phyloP scores from a whole-genome alignment of 805 yeast species.

The Barnettozyma populi region DNA sequence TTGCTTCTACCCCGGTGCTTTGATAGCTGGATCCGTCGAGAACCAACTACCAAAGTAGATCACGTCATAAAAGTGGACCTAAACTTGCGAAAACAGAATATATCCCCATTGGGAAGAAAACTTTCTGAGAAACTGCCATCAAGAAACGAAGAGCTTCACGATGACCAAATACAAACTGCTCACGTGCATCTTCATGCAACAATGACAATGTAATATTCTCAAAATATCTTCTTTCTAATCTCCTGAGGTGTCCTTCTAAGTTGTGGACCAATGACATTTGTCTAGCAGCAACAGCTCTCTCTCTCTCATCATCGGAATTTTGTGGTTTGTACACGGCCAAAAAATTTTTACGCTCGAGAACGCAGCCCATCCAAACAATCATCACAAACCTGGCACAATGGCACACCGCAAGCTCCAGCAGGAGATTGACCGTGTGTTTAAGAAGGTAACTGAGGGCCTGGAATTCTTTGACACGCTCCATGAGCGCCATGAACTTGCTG shows the following conservation, averaged over 20 bases:
- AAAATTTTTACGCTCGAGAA: neutral
- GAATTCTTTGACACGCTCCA: constrained; percentile 78
- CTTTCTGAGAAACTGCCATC: no score
- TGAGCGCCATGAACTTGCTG: constrained; percentile 72
- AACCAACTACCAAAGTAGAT: no score
- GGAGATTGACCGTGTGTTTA: constrained; percentile 85
- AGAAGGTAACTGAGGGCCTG: constrained; percentile 88
- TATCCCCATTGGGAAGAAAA: neutral
- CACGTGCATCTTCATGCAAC: neutral
- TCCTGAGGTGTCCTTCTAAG: neutral
- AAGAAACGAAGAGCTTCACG: neutral
- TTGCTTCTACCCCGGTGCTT: no score
- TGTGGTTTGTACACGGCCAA: neutral
- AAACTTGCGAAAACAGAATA: neutral
- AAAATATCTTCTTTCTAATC: neutral
- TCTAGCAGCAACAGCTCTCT: neutral
- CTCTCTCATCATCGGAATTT: neutral
- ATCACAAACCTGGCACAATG: constrained; percentile 11
- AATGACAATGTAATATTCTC: neutral
- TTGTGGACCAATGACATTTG: neutral
- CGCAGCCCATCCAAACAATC: neutral
- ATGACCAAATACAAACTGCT: neutral
- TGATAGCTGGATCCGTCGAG: no score
- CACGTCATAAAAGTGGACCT: no score
- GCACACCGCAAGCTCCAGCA: constrained; percentile 26